A percentile compares a stretch with the other conserved stretches of the same genome.
Evolutionary conservation across 2,329 filamentous ascomycete species (phyloP).

Genomic region (Chaetomiaceae sp.): DNA sequence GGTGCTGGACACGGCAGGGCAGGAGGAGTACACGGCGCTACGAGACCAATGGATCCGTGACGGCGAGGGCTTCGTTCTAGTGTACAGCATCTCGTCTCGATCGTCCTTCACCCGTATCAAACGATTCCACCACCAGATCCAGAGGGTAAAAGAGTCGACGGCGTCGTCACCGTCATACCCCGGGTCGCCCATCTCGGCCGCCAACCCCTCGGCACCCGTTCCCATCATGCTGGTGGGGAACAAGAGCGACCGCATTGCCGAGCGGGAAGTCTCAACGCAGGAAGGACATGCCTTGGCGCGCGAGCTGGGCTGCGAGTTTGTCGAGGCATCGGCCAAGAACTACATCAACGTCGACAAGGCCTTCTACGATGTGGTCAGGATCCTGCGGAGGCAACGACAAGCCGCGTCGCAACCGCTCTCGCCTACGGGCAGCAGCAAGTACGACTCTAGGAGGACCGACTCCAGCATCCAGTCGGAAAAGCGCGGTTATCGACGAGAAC

Average conservation of each 20-base stretch:
- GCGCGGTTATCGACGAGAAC: conserved; percentile 29
- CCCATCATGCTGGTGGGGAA: conserved; percentile 98
- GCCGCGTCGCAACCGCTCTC: conserved; percentile 22
- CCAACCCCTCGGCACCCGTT: conserved; percentile 61
- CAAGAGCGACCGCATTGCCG: conserved; percentile 94
- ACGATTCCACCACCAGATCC: conserved; percentile 94
- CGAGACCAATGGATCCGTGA: conserved; percentile 98
- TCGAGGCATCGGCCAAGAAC: conserved; percentile 95
- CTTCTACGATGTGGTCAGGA: conserved; percentile 94
- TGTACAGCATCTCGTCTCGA: conserved; percentile 97
- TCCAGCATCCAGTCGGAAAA: conserved; percentile 27
- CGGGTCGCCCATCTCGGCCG: conserved; percentile 64
- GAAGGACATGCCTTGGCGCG: conserved; percentile 89
- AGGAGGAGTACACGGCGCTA: conserved; percentile 96
- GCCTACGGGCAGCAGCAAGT: conserved; percentile 24
- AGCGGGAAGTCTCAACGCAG: conserved; percentile 93
- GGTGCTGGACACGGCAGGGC: conserved; percentile 92
- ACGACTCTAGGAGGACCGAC: conserved; percentile 24
- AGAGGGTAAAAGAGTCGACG: conserved; percentile 90
- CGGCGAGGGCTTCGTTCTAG: conserved; percentile 93
- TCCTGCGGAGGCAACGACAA: conserved; percentile 61
- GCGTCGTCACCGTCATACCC: conserved; percentile 72
- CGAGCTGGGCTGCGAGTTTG: conserved; percentile 91
- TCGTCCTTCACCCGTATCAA: conserved; percentile 94
- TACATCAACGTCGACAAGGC: conserved; percentile 98